Percentiles rank a stretch among this genome's conserved stretches.
Conservation (phyloP, 495 filamentous ascomycete genomes). For the Terfezia boudieri region DNA sequence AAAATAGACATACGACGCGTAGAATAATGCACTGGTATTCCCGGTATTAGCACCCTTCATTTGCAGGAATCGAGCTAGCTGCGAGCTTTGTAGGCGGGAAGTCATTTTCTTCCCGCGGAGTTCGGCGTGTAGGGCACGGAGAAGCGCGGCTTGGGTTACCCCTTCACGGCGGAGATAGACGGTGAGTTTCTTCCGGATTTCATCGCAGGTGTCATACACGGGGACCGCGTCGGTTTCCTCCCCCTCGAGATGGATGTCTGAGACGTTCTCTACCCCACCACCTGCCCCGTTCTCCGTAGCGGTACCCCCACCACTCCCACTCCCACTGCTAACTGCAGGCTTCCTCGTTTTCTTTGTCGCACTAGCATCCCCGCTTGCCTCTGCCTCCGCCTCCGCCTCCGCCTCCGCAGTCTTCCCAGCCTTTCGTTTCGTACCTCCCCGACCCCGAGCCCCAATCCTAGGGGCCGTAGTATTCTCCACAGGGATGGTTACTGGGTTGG, state of each 20-base stretch:
- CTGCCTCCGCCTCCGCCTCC: no score
- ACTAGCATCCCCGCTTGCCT: no score
- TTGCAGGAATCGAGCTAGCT: slow-evolving; percentile 26
- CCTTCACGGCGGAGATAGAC: slow-evolving; percentile 25
- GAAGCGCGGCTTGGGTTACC: slow-evolving; percentile 29
- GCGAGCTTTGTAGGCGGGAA: slow-evolving; percentile 18
- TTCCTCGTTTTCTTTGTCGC: no score
- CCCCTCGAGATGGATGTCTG: slow-evolving; percentile 21
- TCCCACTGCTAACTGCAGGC: no score
- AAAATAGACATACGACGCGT: slow-evolving; percentile 33
- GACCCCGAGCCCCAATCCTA: no score
- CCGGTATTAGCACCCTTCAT: slow-evolving; percentile 26
- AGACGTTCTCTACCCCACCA: slow-evolving; percentile 13
- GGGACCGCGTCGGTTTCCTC: slow-evolving; percentile 24
- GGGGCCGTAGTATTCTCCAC: no score
- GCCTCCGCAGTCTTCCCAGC: no score
- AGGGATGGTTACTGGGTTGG: no score
- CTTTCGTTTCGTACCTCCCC: no score
- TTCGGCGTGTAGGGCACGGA: slow-evolving; percentile 25
- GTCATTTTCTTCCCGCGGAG: slow-evolving; percentile 15
- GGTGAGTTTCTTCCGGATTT: slow-evolving; percentile 31
- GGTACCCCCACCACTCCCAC: no score
- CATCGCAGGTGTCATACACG: slow-evolving; percentile 33
- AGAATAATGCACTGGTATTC: slow-evolving; percentile 25
- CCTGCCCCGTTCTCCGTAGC: no score